These are phyloP conservation scores for Ceriops zippeliana DNA, from an alignment of 345 rosid species.

Conservation along the genomic window DNA sequence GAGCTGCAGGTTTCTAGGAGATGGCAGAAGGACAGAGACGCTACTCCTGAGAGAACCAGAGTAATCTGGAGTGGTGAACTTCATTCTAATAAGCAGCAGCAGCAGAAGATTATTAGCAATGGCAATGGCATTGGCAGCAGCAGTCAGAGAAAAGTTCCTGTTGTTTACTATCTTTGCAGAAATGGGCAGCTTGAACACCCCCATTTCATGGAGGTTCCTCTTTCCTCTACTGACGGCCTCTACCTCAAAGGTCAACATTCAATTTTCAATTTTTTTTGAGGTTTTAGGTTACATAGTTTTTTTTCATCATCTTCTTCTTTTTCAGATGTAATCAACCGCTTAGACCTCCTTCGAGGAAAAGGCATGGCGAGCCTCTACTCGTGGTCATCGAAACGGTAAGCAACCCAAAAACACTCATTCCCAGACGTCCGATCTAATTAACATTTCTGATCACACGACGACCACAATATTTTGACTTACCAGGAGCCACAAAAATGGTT, in stretches of 20 bases:
- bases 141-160: constrained; percentile 54
- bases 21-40: constrained; percentile 35
- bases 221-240: constrained; percentile 70
- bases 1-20: constrained; percentile 39
- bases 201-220: constrained; percentile 91
- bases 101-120: too few species aligned
- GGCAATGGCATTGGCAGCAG: too few species aligned
- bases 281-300: constrained; percentile 8
- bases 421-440: constrained; percentile 23
- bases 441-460: constrained; percentile 2
- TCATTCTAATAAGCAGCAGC: too few species aligned
- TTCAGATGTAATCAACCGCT: constrained; percentile 77
- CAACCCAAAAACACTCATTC: not conserved
- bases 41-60: constrained; percentile 49
- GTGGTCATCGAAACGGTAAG: constrained; percentile 92
- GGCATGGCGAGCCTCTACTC: constrained; percentile 87
- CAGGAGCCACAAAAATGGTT: constrained; percentile 94
- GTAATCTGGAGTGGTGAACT: too few species aligned
- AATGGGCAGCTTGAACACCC: constrained; percentile 97
- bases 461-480: not conserved
- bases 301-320: not conserved
- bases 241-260: constrained; percentile 57
- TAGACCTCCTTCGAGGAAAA: constrained; percentile 78
- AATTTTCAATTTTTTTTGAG: not conserved
- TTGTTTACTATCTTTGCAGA: constrained; percentile 76